A percentile compares a stretch with the other conserved stretches of the same genome.
Evolutionary conservation across 163 green algal genomes (phyloP).

Genomic region (Scenedesmus sp.): DNA sequence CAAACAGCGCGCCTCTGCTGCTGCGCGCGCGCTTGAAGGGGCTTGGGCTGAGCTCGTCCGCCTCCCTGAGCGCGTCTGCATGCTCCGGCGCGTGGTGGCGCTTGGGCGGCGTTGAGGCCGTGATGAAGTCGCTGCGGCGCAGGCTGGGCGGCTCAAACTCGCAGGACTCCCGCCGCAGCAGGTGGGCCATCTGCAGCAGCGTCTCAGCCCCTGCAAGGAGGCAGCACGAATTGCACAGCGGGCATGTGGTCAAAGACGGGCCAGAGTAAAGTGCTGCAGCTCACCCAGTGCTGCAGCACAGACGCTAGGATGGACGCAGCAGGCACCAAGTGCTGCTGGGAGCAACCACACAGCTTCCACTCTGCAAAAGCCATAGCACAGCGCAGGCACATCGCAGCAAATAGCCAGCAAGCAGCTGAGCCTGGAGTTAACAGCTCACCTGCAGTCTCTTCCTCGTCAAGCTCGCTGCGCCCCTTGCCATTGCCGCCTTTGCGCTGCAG

Average conservation of each 20-base stretch:
- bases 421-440: neutral
- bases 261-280: neutral
- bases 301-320: neutral
- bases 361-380: neutral
- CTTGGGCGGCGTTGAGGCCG: constrained; percentile 42
- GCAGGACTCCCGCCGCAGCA: constrained; percentile 40
- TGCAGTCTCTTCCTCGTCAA: constrained; percentile 45
- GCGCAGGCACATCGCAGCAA: too few relatives aligned
- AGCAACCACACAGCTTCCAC: neutral
- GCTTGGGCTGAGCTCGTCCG: constrained; percentile 44
- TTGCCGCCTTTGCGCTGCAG: neutral
- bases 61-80: neutral
- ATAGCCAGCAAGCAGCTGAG: too few relatives aligned
- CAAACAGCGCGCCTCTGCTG: constrained; percentile 23
- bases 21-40: constrained; percentile 48
- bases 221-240: neutral
- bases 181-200: constrained; percentile 46
- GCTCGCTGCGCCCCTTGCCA: neutral
- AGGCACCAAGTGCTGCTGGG: neutral
- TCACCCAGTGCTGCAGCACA: neutral
- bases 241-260: neutral
- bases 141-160: constrained; percentile 49
- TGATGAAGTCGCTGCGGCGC: constrained; percentile 52
- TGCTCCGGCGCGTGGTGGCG: neutral
- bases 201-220: constrained; percentile 42